phyloP scores from a whole-genome alignment of 169 alveolate genomes.

The Hepatocystis sp. region DNA sequence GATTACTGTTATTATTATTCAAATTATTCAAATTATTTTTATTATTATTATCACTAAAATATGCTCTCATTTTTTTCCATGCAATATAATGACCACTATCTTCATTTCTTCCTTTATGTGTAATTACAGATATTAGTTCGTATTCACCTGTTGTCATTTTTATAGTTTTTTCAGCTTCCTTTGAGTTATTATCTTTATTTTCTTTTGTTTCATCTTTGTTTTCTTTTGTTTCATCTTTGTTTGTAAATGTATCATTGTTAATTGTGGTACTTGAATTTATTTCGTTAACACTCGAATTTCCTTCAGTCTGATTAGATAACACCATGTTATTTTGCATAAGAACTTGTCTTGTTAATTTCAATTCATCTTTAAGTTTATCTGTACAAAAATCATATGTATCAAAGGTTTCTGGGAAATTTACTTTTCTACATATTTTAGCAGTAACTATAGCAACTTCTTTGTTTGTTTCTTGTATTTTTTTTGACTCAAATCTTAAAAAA shows the following conservation, averaged over 20 bases:
- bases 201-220: background rate
- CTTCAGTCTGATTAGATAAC: conserved; percentile 31
- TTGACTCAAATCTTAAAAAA: conserved; percentile 97
- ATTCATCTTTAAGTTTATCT: conserved; percentile 87
- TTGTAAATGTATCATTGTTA: too few relatives aligned
- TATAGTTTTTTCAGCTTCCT: conserved; percentile 39
- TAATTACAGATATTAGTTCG: conserved; percentile 94
- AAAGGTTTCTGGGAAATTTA: conserved; percentile 92
- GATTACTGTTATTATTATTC: too few relatives aligned
- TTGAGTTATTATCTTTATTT: conserved; percentile 16
- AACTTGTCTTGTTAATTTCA: conserved; percentile 87
- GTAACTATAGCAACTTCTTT: conserved; percentile 94
- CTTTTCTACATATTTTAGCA: conserved; percentile 96
- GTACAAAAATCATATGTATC: conserved; percentile 95
- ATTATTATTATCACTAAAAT: too few relatives aligned
- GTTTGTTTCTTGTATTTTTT: conserved; percentile 85
- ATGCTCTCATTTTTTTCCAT: conserved; percentile 88
- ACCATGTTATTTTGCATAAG: conserved; percentile 84
- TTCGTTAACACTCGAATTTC: background rate
- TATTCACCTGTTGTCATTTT: conserved; percentile 91
- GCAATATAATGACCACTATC: conserved; percentile 98
- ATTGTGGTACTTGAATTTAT: too few relatives aligned
- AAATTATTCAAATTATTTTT: too few relatives aligned
- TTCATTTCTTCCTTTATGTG: conserved; percentile 98
- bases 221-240: conserved; percentile 13